Evolutionary conservation across 2,329 filamentous ascomycete genomes (phyloP).

Genomic region (Pezicula rhizophila): DNA sequence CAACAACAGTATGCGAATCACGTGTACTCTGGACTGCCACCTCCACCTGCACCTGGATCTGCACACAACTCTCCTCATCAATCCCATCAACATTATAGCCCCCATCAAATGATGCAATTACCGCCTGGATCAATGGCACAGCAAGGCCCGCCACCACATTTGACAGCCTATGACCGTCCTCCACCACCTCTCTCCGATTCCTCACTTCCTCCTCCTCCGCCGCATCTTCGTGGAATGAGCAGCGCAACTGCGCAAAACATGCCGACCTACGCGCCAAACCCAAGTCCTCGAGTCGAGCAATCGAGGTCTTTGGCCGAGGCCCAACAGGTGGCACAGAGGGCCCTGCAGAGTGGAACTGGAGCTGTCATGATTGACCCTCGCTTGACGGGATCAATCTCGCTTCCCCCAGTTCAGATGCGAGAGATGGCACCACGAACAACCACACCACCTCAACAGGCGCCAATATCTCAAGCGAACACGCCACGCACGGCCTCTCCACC

Average conservation of each 20-base stretch:
- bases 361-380: slow-evolving; percentile 21
- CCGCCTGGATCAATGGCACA: slow-evolving; percentile 11
- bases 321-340: slow-evolving; percentile 23
- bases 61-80: slow-evolving; percentile 24
- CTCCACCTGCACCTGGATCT: slow-evolving; percentile 21
- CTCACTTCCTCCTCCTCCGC: slow-evolving; percentile 23
- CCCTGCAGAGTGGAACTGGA: slow-evolving; percentile 14
- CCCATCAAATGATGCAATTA: slow-evolving; percentile 16
- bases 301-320: slow-evolving; percentile 28
- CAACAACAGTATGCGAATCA: slow-evolving; percentile 32
- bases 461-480: slow-evolving; percentile 13
- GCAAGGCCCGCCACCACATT: slow-evolving; percentile 9
- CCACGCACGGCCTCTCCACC: slow-evolving; percentile 14
- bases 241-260: slow-evolving; percentile 19
- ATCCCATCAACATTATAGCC: slow-evolving; percentile 18
- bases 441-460: slow-evolving; percentile 16
- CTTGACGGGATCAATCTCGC: slow-evolving; percentile 8
- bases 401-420: slow-evolving; percentile 13
- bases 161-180: slow-evolving; percentile 27
- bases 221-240: slow-evolving; percentile 21
- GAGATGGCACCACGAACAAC: slow-evolving; percentile 7
- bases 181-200: slow-evolving; percentile 29
- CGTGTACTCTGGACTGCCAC: slow-evolving; percentile 32
- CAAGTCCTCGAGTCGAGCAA: slow-evolving; percentile 34
- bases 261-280: slow-evolving; percentile 27